Evolutionary conservation across 1,284 basidiomycete species (phyloP), one percentile per base, ranked within the genome.

Genomic region (Cystobasidium sp.): DNA sequence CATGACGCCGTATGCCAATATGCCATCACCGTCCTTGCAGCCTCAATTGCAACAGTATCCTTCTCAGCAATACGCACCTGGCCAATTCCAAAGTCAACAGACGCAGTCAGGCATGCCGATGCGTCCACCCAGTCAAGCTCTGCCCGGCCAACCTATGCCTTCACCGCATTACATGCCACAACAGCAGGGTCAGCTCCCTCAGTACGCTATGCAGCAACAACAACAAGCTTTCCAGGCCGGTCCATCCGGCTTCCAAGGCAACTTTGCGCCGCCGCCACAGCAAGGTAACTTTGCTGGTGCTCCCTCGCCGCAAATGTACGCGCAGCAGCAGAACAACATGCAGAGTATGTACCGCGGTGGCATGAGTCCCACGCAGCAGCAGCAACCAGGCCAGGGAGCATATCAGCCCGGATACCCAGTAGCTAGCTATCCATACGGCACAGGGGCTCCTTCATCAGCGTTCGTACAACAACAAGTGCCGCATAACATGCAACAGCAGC

Each of bases 131-230:
- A 55, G 53, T 8, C 43, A 63, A 37, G 44, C 20, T 0, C 0
- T 49, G n/a, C 20, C 47, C 47, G 20, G 47, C 47, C 47, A 20
- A 51, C 3, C 47, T 51, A 31, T 31, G 31, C 56, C 56, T 3
- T 59, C 56, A 16, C 56, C 37, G 31, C 56, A 59, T 9, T 41
- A 59, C 39, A n/a, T 59, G 39, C 56, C 56, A 5, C 56, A 59
- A 18, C 56, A 59, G 18, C 55, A 56, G 6, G 24, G 6, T 4
- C 55, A 56, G 22, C 46, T n/a, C n/a, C 56, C 56, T 14, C 56
- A 59, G 56, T 59, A 59, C 18, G 39, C 56, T 24, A 66, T 68
- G 52, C 52, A 68, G 49, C 53, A 67, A 12, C 51, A 56, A 20
- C 52, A 68, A 53, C 61, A 14, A 9, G 47, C 47, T 18, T 53